Evolutionary conservation across 805 yeast species (phyloP), one percentile per base, ranked within the genome.

Genomic region (Teunomyces stri): DNA sequence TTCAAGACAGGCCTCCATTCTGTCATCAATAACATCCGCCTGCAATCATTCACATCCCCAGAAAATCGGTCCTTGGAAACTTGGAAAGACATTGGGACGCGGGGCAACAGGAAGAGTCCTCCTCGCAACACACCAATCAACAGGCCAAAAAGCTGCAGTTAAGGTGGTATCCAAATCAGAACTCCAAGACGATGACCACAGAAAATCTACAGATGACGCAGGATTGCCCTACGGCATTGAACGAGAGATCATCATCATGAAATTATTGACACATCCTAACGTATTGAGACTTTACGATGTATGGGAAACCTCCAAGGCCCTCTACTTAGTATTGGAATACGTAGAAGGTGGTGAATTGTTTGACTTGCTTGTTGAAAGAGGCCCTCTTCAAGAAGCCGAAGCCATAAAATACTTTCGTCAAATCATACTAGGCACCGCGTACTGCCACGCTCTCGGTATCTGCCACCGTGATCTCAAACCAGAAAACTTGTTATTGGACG

Each of bases 211-310:
- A 42, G 81, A 77, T 48, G 76, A 77, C n/a, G 70, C 75, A 12
- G 89, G 89, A 1, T 76, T 87, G 48, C 96, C 97, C 2, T 90
- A 92, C 64, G 99, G 99, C 34, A 92, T 94, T 39, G 99, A 94
- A 69, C 80, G 98, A 55, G 99, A 94, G 64, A 96, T 94, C 53
- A 91, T 94, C 57, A 94, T 94, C 57, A 94, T 92, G 99, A 94
- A 94, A 68, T 76, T 94, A 36, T 81, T 94, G 40, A 88, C 94
- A 50, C 98, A 94, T 66, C 89, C 96, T 10, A 92, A 94, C 60
- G 94, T 94, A 20, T 83, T 94, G 80, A 87, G 94, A 21, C 74
- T 94, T 34, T 94, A 90, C 63, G 99, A 94, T 62, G 99, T 94
- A 20, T 94, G 98, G 98, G 99, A 94, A 67, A 92, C 95, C 54